These are phyloP conservation scores for Leucogyrophana mollusca DNA, from an alignment of 768 basidiomycete genomes.

Conservation along the genomic window DNA sequence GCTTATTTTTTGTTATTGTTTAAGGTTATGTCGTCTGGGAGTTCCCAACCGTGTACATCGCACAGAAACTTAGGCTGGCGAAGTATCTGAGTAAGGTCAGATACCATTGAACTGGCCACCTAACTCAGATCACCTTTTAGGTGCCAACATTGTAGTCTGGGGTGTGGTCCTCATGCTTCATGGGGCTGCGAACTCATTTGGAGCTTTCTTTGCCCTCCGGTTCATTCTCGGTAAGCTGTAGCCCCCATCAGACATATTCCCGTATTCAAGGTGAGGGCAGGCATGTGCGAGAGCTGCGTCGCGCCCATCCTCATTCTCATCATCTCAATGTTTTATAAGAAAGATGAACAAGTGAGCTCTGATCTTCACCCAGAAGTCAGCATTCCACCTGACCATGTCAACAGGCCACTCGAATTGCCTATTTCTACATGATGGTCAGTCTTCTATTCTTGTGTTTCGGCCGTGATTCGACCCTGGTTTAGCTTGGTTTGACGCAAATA, in stretches of 20 bases:
- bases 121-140: conserved; percentile 10
- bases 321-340: conserved; percentile 39
- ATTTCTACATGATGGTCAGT: conserved; percentile 37
- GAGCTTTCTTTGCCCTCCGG: conserved; percentile 37
- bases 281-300: conserved; percentile 39
- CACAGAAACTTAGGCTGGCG: conserved; percentile 35
- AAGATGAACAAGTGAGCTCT: conserved; percentile 34
- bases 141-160: conserved; percentile 39
- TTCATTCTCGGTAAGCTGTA: conserved; percentile 33
- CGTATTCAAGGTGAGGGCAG: conserved; percentile 10
- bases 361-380: not conserved
- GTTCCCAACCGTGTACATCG: conserved; percentile 39
- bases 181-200: conserved; percentile 30
- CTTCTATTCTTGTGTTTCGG: not conserved
- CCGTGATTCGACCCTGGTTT: not conserved
- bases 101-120: not conserved
- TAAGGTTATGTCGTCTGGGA: conserved; percentile 35
- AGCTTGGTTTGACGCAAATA: conserved; percentile 29
- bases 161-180: conserved; percentile 36
- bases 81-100: conserved; percentile 34
- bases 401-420: conserved; percentile 31
- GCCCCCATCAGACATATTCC: not conserved
- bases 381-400: not conserved
- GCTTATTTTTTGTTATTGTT: not conserved
- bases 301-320: conserved; percentile 38